A percentile compares a stretch with the other conserved stretches of the same genome.
phyloP scores from a whole-genome alignment of 345 rosid species.

The Rubroshorea leprosula region DNA sequence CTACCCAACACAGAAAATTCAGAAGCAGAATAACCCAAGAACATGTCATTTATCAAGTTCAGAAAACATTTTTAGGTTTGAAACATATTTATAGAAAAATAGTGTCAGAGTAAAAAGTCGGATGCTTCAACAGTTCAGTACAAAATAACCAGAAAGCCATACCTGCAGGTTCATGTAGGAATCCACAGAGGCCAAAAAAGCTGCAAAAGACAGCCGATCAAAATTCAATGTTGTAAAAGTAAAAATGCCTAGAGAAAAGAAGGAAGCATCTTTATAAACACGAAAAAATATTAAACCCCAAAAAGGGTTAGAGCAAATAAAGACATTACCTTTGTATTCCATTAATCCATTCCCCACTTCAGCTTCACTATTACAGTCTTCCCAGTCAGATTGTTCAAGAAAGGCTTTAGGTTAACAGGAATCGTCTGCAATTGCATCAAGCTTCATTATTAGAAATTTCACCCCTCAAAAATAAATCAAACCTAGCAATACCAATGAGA shows the following conservation, averaged over 20 bases:
- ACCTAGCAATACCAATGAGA: no score
- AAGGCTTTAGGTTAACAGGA: slow-evolving; percentile 84
- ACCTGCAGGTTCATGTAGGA: slow-evolving; percentile 99
- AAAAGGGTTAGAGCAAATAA: neutral
- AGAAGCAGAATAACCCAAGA: neutral
- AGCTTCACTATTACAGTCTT: slow-evolving; percentile 81
- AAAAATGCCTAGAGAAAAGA: neutral
- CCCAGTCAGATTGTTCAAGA: slow-evolving; percentile 87
- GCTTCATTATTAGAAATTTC: no score
- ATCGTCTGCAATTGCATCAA: slow-evolving; percentile 83
- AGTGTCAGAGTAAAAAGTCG: slow-evolving; percentile 2
- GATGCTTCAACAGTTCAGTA: no score
- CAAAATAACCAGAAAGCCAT: neutral
- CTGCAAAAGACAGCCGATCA: slow-evolving; percentile 26
- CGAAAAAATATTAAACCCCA: no score
- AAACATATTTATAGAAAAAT: neutral
- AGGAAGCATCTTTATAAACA: neutral
- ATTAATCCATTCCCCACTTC: slow-evolving; percentile 98
- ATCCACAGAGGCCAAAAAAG: slow-evolving; percentile 90
- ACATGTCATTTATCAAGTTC: no score
- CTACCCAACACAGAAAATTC: no score
- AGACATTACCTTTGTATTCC: slow-evolving; percentile 57
- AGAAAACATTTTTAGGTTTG: neutral
- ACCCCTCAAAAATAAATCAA: no score
- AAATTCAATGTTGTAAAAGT: neutral